These are phyloP conservation scores for Astragalus glycyphyllos DNA, from an alignment of 306 rosid genomes.

Conservation along the genomic window DNA sequence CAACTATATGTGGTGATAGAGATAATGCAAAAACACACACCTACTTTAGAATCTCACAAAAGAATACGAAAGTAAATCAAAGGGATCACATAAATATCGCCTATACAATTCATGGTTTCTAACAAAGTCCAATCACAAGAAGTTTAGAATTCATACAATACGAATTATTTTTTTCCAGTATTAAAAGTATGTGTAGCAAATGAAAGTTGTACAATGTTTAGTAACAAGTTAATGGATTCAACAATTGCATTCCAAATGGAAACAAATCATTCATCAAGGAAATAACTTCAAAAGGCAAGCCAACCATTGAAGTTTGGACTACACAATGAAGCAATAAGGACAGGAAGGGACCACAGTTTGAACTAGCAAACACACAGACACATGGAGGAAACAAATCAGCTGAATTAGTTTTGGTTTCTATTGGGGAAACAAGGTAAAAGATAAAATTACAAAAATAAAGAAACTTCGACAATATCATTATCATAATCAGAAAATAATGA, in stretches of 20 bases:
- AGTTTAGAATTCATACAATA: background rate
- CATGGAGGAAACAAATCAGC: background rate
- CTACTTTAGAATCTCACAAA: too few species aligned
- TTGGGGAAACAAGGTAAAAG: too few species aligned
- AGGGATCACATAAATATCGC: too few species aligned
- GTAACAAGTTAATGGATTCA: slow-evolving; percentile 16
- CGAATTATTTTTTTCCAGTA: background rate
- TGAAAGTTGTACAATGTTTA: background rate
- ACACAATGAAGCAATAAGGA: background rate
- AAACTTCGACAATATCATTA: too few species aligned
- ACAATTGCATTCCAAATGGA: background rate
- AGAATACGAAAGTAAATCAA: too few species aligned
- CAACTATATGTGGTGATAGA: too few species aligned
- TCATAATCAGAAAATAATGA: too few species aligned
- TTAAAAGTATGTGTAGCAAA: background rate
- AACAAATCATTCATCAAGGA: slow-evolving; percentile 5
- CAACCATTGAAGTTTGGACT: background rate
- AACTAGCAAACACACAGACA: slow-evolving; percentile 1
- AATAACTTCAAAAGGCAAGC: background rate
- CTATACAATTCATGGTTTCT: background rate
- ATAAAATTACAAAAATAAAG: too few species aligned
- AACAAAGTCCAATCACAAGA: background rate
- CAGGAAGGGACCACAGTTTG: background rate
- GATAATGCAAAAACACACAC: too few species aligned
- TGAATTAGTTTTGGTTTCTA: background rate